phyloP scores from a whole-genome alignment of 192 early-diverging fungal genomes.

The Podila verticillata region DNA sequence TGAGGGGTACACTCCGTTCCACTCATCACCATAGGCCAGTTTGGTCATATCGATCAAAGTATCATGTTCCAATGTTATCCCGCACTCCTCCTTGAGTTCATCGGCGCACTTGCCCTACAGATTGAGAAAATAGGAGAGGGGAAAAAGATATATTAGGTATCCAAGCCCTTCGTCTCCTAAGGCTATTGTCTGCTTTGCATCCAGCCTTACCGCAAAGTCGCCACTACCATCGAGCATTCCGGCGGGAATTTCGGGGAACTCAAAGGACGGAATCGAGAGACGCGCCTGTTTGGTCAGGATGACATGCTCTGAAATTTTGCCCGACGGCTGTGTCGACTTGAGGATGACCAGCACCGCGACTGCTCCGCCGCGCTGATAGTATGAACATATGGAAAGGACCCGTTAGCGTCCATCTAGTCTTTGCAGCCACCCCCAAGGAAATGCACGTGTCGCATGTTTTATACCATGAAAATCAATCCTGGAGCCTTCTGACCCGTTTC shows the following conservation, averaged over 20 bases:
- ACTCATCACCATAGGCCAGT: conserved; percentile 56
- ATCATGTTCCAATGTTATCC: conserved; percentile 69
- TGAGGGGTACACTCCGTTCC: conserved; percentile 73
- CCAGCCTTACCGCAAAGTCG: conserved; percentile 61
- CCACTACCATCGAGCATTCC: conserved; percentile 82
- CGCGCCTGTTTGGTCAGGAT: conserved; percentile 82
- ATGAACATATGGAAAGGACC: background rate
- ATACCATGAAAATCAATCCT: conserved; percentile 83
- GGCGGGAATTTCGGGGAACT: conserved; percentile 81
- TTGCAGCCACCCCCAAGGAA: no score
- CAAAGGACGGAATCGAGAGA: conserved; percentile 68
- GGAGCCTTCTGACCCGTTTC: conserved; percentile 67
- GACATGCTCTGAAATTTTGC: conserved; percentile 56
- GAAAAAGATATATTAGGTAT: background rate
- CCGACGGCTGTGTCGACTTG: conserved; percentile 33
- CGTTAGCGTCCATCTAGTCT: no score
- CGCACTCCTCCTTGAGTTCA: conserved; percentile 88
- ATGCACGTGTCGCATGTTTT: no score
- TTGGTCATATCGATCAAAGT: conserved; percentile 71
- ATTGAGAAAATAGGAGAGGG: background rate
- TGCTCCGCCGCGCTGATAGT: conserved; percentile 71
- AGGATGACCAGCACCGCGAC: conserved; percentile 79
- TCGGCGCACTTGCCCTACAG: conserved; percentile 73
- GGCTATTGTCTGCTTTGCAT: background rate
- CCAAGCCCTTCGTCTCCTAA: background rate